phyloP scores from a whole-genome alignment of 345 rosid genomes.

The Eucalyptus curtisii region DNA sequence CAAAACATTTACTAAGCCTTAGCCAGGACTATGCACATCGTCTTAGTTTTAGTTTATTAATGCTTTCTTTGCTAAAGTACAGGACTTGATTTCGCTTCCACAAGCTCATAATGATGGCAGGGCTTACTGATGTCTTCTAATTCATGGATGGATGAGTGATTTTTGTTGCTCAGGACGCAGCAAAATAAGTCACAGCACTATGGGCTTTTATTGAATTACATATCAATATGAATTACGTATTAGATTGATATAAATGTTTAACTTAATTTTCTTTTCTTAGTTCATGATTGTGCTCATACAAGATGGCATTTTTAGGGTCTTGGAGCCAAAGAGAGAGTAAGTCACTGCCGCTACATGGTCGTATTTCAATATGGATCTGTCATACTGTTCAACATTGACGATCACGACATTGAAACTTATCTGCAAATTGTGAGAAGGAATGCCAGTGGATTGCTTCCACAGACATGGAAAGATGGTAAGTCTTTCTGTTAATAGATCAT shows the following conservation, averaged over 20 bases:
- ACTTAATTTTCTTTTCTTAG: not conserved
- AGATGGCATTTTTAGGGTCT: conserved; percentile 19
- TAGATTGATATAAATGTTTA: not conserved
- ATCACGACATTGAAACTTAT: conserved; percentile 51
- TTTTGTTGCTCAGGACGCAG: not conserved
- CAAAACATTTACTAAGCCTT: not conserved
- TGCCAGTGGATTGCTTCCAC: conserved; percentile 75
- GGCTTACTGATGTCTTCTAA: not conserved
- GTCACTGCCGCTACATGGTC: conserved; percentile 51
- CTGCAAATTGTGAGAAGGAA: conserved; percentile 54
- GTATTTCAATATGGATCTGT: conserved; percentile 94
- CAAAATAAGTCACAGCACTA: not conserved
- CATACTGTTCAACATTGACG: conserved; percentile 77
- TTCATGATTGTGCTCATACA: not conserved
- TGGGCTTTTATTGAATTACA: not conserved
- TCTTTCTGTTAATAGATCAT: not conserved
- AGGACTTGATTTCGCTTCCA: not conserved
- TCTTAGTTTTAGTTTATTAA: not conserved
- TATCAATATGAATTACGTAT: not conserved
- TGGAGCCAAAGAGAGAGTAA: conserved; percentile 27
- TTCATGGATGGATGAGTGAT: not conserved
- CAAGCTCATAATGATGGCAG: not conserved
- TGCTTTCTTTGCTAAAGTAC: not conserved
- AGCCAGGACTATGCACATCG: not conserved
- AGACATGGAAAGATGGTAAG: conserved; percentile 75